Percentiles rank a stretch among this genome's conserved stretches.
phyloP scores from a whole-genome alignment of 495 filamentous ascomycete genomes.

The Penicillium bialowiezense region DNA sequence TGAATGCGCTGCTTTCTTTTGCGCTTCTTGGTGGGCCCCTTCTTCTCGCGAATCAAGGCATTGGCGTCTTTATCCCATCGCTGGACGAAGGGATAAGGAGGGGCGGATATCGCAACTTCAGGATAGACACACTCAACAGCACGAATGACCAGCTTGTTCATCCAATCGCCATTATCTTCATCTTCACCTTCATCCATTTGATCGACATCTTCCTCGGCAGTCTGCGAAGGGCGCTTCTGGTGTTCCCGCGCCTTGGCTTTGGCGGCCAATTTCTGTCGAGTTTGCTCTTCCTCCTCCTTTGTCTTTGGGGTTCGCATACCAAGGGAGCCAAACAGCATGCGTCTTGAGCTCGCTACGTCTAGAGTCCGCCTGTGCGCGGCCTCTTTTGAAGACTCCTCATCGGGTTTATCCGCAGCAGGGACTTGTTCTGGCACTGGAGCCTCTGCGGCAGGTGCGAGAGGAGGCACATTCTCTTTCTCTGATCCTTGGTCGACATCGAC shows the following conservation, averaged over 20 bases:
- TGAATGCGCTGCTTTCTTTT: conserved; percentile 55
- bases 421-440: neutral
- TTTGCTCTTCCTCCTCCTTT: conserved; percentile 62
- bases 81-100: conserved; percentile 87
- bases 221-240: conserved; percentile 9
- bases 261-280: conserved; percentile 54
- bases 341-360: conserved; percentile 62
- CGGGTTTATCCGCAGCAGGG: neutral
- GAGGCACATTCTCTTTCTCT: conserved; percentile 36
- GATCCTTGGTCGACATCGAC: conserved; percentile 41
- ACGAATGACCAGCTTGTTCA: conserved; percentile 62
- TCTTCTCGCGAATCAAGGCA: conserved; percentile 35
- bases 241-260: conserved; percentile 26
- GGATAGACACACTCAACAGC: conserved; percentile 83
- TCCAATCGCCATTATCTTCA: conserved; percentile 55
- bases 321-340: conserved; percentile 71
- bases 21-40: conserved; percentile 49
- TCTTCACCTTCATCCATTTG: conserved; percentile 25
- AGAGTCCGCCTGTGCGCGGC: conserved; percentile 44
- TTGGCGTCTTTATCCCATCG: conserved; percentile 80
- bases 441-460: conserved; percentile 10
- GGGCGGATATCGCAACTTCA: conserved; percentile 68
- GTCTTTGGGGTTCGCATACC: conserved; percentile 65
- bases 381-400: conserved; percentile 18
- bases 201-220: conserved; percentile 9